Conservation (phyloP, 257 asterid genomes). For the Salvia rosmarinus region DNA sequence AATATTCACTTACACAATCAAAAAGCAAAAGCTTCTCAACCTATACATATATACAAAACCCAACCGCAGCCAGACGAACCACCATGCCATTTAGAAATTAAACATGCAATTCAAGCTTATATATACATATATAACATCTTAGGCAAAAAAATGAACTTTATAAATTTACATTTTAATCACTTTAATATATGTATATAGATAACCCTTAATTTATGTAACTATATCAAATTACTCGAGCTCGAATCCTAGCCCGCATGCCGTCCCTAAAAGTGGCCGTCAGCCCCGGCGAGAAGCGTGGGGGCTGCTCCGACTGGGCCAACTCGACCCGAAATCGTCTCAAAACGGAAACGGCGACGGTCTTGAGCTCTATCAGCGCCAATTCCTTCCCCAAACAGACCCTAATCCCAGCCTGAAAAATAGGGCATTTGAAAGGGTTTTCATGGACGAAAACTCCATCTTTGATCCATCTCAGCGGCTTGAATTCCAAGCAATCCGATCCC, state of each 20-base stretch:
- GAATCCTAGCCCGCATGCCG: slow-evolving; percentile 57
- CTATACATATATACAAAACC: no score
- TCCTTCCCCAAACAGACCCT: slow-evolving; percentile 69
- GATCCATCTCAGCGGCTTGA: slow-evolving; percentile 62
- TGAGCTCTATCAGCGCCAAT: slow-evolving; percentile 58
- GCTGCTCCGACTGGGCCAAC: slow-evolving; percentile 32
- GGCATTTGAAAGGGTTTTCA: slow-evolving; percentile 48
- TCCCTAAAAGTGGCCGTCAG: slow-evolving; percentile 68
- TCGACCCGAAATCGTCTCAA: slow-evolving; percentile 52
- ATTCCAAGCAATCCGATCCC: slow-evolving; percentile 57
- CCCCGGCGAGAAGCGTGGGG: slow-evolving; percentile 72
- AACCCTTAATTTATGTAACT: no score
- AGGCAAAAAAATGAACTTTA: background rate
- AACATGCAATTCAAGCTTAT: no score
- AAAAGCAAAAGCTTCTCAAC: no score
- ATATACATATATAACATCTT: no score
- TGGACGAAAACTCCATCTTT: slow-evolving; percentile 43
- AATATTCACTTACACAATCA: no score
- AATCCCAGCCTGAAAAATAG: slow-evolving; percentile 61
- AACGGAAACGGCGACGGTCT: slow-evolving; percentile 57
- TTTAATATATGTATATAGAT: no score
- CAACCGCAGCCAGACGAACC: no score
- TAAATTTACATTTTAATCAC: background rate
- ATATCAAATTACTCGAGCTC: slow-evolving; percentile 17
- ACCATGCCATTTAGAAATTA: no score